Conservation (phyloP, 306 rosid genomes). For the Cucumis hystrix region DNA sequence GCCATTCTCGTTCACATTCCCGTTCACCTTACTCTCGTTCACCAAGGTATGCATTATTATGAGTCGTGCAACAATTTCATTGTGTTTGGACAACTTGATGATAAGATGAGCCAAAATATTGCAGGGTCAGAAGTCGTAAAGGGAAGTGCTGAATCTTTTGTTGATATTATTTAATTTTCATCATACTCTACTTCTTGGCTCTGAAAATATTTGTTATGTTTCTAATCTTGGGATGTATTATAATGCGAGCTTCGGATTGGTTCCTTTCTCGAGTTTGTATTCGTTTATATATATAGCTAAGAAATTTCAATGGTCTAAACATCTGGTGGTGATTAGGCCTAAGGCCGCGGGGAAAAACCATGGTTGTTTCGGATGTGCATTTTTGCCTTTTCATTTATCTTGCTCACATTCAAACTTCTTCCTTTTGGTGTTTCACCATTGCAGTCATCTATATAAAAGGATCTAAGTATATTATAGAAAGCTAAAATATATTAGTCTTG, state of each 20-base stretch:
- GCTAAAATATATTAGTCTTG: too few species aligned
- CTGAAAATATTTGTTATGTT: not conserved
- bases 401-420: too few species aligned
- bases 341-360: too few species aligned
- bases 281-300: too few species aligned
- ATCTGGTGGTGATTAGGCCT: too few species aligned
- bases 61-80: not conserved
- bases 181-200: not conserved
- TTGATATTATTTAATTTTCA: not conserved
- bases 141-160: not conserved
- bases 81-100: conserved; percentile 10
- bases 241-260: not conserved
- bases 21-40: conserved; percentile 45
- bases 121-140: conserved; percentile 54
- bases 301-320: too few species aligned
- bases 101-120: conserved; percentile 10
- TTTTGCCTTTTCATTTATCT: too few species aligned
- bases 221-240: not conserved
- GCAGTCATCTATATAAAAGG: too few species aligned
- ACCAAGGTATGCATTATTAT: conserved; percentile 39
- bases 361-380: too few species aligned
- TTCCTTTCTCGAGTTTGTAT: not conserved
- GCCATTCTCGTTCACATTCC: conserved; percentile 27
- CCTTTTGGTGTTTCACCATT: too few species aligned
- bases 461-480: too few species aligned